Percentiles rank a stretch among this genome's conserved stretches.
Conservation (phyloP, 2,329 filamentous ascomycete genomes). For the Penicillium sp. region DNA sequence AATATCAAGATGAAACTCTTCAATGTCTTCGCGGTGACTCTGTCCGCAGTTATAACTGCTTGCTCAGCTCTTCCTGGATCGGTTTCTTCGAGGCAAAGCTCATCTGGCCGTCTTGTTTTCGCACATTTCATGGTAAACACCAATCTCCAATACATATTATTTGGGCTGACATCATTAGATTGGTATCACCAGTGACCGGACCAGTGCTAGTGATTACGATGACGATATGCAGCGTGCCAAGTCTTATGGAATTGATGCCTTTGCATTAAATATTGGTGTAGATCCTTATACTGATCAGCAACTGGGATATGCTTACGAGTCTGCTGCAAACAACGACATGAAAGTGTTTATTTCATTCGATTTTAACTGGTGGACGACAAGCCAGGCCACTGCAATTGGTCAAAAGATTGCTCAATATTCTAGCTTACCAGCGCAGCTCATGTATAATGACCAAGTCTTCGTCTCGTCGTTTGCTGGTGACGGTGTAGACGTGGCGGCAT, state of each 20-base stretch:
- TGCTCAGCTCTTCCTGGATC: not conserved
- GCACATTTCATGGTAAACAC: constrained; percentile 15
- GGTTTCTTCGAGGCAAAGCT: not conserved
- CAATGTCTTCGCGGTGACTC: not conserved
- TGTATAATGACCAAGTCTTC: constrained; percentile 48
- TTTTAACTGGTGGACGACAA: constrained; percentile 47
- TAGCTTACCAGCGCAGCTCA: constrained; percentile 44
- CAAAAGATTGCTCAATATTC: constrained; percentile 47
- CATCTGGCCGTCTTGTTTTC: constrained; percentile 12
- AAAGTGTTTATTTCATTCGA: constrained; percentile 58
- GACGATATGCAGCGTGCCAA: constrained; percentile 47
- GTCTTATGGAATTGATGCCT: constrained; percentile 44
- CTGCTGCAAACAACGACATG: constrained; percentile 45
- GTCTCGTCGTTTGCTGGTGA: constrained; percentile 54
- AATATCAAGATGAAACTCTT: not conserved
- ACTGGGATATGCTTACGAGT: constrained; percentile 48
- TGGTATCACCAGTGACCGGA: constrained; percentile 43
- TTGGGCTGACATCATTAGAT: constrained; percentile 30
- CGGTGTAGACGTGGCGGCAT: constrained; percentile 41
- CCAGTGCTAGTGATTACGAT: constrained; percentile 44
- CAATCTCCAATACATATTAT: not conserved
- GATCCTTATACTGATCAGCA: constrained; percentile 45
- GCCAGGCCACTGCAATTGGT: constrained; percentile 40
- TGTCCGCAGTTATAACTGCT: not conserved
- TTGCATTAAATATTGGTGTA: constrained; percentile 49